Conservation (phyloP, 768 basidiomycete genomes). For the Boletus subcaerulescens region DNA sequence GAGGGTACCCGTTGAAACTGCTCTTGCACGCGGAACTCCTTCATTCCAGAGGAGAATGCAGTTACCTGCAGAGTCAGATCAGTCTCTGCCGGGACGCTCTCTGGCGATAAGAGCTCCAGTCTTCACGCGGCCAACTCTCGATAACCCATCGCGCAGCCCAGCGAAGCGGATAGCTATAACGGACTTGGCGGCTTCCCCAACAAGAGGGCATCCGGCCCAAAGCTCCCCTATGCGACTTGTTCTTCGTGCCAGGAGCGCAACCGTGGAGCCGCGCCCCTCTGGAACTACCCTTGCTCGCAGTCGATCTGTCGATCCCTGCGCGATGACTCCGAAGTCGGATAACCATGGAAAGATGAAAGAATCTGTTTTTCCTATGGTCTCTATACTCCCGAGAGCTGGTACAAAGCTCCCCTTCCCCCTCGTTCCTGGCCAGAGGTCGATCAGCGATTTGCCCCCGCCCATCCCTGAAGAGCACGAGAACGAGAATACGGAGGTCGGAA, state of each 20-base stretch:
- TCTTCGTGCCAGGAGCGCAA: slow-evolving; percentile 31
- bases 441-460: slow-evolving; percentile 21
- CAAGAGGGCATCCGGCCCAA: slow-evolving; percentile 6
- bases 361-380: slow-evolving; percentile 19
- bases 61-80: slow-evolving; percentile 27
- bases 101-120: slow-evolving; percentile 25
- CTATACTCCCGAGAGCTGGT: slow-evolving; percentile 3
- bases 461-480: slow-evolving; percentile 34
- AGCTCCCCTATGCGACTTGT: slow-evolving; percentile 17
- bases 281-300: slow-evolving; percentile 17
- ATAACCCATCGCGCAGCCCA: slow-evolving; percentile 37
- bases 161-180: slow-evolving; percentile 33
- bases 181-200: slow-evolving; percentile 28
- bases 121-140: slow-evolving; percentile 40
- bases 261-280: slow-evolving; percentile 34
- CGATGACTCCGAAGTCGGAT: slow-evolving; percentile 4
- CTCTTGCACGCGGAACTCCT: slow-evolving; percentile 46
- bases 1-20: slow-evolving; percentile 56
- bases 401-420: slow-evolving; percentile 31
- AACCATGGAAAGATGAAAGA: slow-evolving; percentile 16
- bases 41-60: slow-evolving; percentile 47
- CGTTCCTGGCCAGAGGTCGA: slow-evolving; percentile 17
- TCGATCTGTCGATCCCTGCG: slow-evolving; percentile 30
- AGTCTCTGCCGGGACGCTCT: slow-evolving; percentile 15
- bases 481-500: slow-evolving; percentile 6